Evolutionary conservation across 2,329 filamentous ascomycete genomes (phyloP).

Genomic region (Trichophyton schoenleinii): DNA sequence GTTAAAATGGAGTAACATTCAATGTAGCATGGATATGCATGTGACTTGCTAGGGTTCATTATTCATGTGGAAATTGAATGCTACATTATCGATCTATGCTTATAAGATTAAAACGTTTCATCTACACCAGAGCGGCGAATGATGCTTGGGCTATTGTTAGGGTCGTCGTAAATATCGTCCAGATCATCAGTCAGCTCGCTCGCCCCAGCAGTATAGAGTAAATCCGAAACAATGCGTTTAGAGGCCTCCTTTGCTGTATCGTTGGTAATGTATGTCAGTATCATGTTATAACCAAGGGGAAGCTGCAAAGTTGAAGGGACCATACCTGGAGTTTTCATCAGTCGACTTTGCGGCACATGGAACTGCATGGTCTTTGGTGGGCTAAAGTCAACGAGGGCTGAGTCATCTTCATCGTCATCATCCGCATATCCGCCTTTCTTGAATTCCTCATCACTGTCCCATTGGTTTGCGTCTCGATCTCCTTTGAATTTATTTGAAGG

Average conservation of each 20-base stretch:
- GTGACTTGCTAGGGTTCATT: too few relatives aligned
- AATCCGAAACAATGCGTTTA: constrained; percentile 37
- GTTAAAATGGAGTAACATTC: background rate
- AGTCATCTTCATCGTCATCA: constrained; percentile 44
- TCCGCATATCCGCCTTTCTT: constrained; percentile 39
- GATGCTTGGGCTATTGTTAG: constrained; percentile 34
- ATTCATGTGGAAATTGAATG: background rate
- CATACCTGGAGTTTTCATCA: constrained; percentile 38
- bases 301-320: background rate
- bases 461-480: constrained; percentile 30
- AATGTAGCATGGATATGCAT: background rate
- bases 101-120: constrained; percentile 31
- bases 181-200: constrained; percentile 20
- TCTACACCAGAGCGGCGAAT: constrained; percentile 32
- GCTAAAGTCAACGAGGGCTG: constrained; percentile 56
- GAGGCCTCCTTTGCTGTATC: constrained; percentile 38
- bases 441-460: constrained; percentile 62
- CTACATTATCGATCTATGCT: background rate
- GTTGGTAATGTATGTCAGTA: background rate
- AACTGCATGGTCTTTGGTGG: constrained; percentile 64
- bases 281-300: background rate
- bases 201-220: constrained; percentile 32
- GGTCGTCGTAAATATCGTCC: constrained; percentile 20
- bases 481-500: constrained; percentile 38
- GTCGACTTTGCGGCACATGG: constrained; percentile 38